Percentiles rank a stretch among this genome's conserved stretches.
Evolutionary conservation across 2,329 filamentous ascomycete species (phyloP).

Genomic region (Cladophialophora immunda): DNA sequence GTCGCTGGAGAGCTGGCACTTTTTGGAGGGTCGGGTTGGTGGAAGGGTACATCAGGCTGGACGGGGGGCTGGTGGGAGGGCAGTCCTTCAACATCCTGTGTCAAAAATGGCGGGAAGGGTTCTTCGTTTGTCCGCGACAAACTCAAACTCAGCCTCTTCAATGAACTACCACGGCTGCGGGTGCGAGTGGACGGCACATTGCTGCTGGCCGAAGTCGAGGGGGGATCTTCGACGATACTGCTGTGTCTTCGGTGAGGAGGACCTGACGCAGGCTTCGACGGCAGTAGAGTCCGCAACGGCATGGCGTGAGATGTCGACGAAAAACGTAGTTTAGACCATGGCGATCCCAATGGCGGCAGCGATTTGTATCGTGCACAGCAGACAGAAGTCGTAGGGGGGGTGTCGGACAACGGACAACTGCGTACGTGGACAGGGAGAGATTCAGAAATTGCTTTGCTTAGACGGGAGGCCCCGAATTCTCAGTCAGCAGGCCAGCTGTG

Average conservation of each 20-base stretch:
- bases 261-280: constrained; percentile 27
- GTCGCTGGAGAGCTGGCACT: constrained; percentile 15
- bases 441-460: constrained; percentile 19
- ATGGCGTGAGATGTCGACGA: constrained; percentile 18
- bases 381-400: background rate
- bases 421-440: constrained; percentile 15
- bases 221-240: constrained; percentile 32
- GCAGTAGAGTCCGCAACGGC: constrained; percentile 34
- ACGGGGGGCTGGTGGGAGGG: background rate
- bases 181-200: constrained; percentile 2
- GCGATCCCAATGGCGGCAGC: constrained; percentile 19
- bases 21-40: constrained; percentile 14
- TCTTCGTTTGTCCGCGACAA: constrained; percentile 35
- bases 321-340: constrained; percentile 24
- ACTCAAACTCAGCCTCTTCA: constrained; percentile 37
- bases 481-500: constrained; percentile 34
- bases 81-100: constrained; percentile 30
- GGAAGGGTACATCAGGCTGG: constrained; percentile 6
- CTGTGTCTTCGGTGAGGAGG: constrained; percentile 31
- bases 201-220: constrained; percentile 12
- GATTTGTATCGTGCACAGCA: constrained; percentile 14
- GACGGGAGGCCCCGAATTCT: constrained; percentile 26
- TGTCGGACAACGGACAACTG: constrained; percentile 1
- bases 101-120: constrained; percentile 30
- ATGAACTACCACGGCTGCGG: constrained; percentile 34